phyloP scores from a whole-genome alignment of 495 filamentous ascomycete genomes.

The Durotheca rogersii region DNA sequence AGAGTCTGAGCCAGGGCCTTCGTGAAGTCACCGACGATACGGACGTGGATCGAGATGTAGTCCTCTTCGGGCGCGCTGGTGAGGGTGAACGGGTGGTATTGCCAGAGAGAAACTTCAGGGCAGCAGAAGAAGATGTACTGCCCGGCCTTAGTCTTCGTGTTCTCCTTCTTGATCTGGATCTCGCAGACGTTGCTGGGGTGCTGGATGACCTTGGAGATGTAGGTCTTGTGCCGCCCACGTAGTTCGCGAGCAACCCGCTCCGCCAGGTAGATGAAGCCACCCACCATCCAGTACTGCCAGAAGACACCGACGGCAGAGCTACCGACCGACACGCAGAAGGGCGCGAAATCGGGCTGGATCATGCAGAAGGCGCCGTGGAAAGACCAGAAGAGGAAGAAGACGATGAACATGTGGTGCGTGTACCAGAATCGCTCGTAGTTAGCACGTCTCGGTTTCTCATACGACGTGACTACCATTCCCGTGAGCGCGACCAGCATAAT shows the following conservation, averaged over 20 bases:
- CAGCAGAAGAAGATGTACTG: constrained; percentile 85
- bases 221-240: constrained; percentile 70
- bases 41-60: constrained; percentile 77
- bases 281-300: constrained; percentile 80
- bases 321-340: constrained; percentile 63
- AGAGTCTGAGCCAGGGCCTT: constrained; percentile 61
- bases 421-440: constrained; percentile 83
- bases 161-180: constrained; percentile 82
- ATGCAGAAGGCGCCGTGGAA: constrained; percentile 80
- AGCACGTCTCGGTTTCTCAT: constrained; percentile 65
- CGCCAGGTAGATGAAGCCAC: constrained; percentile 68
- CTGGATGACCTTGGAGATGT: constrained; percentile 79
- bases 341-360: constrained; percentile 72
- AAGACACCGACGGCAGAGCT: constrained; percentile 67
- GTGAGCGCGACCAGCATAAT: constrained; percentile 71
- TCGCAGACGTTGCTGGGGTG: constrained; percentile 81
- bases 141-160: constrained; percentile 72
- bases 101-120: constrained; percentile 75
- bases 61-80: constrained; percentile 80
- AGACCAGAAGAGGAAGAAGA: constrained; percentile 82
- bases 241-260: constrained; percentile 71
- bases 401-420: constrained; percentile 73
- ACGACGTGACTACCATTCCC: constrained; percentile 66
- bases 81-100: constrained; percentile 77
- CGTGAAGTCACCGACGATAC: constrained; percentile 71